Evolutionary conservation across 345 rosid genomes (phyloP), one percentile per base, ranked within the genome.

Genomic region (Lenwebbia sp.): DNA sequence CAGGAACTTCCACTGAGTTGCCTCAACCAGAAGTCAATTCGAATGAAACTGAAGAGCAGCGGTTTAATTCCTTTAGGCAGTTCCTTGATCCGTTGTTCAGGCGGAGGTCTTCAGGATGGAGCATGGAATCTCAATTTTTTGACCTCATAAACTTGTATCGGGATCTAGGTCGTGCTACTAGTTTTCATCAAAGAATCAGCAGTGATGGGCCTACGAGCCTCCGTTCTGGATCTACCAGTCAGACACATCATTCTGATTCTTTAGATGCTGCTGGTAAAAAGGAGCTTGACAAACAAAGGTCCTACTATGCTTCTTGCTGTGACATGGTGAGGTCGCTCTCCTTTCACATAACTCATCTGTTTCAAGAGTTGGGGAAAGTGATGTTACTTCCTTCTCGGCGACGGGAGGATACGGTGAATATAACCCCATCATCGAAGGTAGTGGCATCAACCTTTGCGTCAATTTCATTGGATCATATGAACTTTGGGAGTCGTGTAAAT

Each of bases 291-390:
- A 95, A 91, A 88, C 95, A 91, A 87, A 94, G 93, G 88, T 94
- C 96, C 17, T 92, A 93, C 89, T 94, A 95, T 89, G 90, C 94
- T 82, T 95, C 99, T 54, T 95, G 99, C 90, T 95, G 98, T 90
- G 99, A 97, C 89, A 92, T 94, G 96, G 92, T 96, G 89, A 93
- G 92, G 89, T 96, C 98, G 74, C 93, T 97, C 83, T 92, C 95
- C 81, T 94, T 94, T 90, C 99, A 97, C 90, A 96, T 97, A 85
- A 92, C 93, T 70, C 96, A 94, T 92, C 87, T 97, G 93, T 97
- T 94, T 92, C 99, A 95, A 85, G 99, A 97, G 94, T 90, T 97
- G 90, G 98, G 99, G 84, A 97, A 97, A 90, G 95, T 93, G 86
- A 95, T 96, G 98, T 87, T 95, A 83, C 95, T 93, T 91, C 98